Evolutionary conservation across 2,329 filamentous ascomycete species (phyloP).

Genomic region (Neoascochyta sp.): DNA sequence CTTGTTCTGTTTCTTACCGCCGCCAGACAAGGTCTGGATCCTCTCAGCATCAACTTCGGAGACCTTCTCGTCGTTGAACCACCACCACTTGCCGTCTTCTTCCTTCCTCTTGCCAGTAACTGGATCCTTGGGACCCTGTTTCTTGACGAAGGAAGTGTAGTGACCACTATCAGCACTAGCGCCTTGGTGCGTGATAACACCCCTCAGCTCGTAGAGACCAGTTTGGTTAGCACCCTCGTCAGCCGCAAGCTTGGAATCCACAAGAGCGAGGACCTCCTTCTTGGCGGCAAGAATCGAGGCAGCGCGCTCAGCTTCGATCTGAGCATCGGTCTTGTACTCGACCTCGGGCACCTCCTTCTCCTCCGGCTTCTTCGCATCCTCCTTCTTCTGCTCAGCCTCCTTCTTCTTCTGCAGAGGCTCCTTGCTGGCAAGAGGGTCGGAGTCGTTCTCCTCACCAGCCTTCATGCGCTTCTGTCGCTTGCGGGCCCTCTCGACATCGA

Average conservation of each 20-base stretch:
- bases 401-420: constrained; percentile 51
- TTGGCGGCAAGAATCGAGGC: constrained; percentile 74
- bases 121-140: constrained; percentile 68
- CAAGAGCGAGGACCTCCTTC: constrained; percentile 78
- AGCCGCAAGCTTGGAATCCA: constrained; percentile 68
- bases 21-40: constrained; percentile 84
- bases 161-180: constrained; percentile 96
- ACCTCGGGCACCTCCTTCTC: constrained; percentile 70
- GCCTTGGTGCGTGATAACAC: constrained; percentile 93
- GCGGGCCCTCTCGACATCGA: constrained; percentile 84
- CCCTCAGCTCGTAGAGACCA: constrained; percentile 89
- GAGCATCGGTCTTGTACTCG: constrained; percentile 87
- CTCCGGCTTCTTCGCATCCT: constrained; percentile 52
- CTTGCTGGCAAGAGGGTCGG: constrained; percentile 44
- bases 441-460: constrained; percentile 53
- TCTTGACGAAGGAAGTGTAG: constrained; percentile 98
- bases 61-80: constrained; percentile 99
- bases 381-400: constrained; percentile 42
- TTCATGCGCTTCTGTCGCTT: constrained; percentile 80
- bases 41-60: constrained; percentile 87
- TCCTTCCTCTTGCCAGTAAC: constrained; percentile 72
- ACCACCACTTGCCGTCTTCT: constrained; percentile 98
- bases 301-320: constrained; percentile 81
- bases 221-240: constrained; percentile 89
- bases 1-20: constrained; percentile 55